These are phyloP conservation scores for Aspergillus pseudonomiae DNA, from an alignment of 2,329 filamentous ascomycete species.

Conservation along the genomic window DNA sequence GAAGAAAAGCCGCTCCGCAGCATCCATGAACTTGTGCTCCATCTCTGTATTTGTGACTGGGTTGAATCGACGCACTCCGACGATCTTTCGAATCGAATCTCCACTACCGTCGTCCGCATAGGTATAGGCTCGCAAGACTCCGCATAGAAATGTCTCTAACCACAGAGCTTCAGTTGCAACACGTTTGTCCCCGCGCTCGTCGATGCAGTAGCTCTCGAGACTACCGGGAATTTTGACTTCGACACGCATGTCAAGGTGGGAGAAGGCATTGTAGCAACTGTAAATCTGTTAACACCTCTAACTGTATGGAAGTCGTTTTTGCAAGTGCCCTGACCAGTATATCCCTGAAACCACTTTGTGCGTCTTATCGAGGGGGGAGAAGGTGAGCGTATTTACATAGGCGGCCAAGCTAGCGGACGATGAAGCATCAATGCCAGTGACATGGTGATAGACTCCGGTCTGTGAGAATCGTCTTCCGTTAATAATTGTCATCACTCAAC, in stretches of 20 bases:
- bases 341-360: slow-evolving; percentile 91
- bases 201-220: slow-evolving; percentile 95
- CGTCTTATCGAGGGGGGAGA: slow-evolving; percentile 79
- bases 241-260: slow-evolving; percentile 95
- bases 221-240: slow-evolving; percentile 96
- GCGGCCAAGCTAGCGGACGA: slow-evolving; percentile 95
- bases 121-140: slow-evolving; percentile 88
- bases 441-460: slow-evolving; percentile 96
- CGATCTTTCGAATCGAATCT: slow-evolving; percentile 93
- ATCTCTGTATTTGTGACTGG: slow-evolving; percentile 97
- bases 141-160: slow-evolving; percentile 97
- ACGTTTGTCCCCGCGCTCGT: slow-evolving; percentile 93
- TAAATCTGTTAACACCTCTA: slow-evolving; percentile 18
- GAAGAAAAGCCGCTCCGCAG: slow-evolving; percentile 94
- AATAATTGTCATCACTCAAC: background rate
- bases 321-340: slow-evolving; percentile 70
- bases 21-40: slow-evolving; percentile 92
- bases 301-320: background rate
- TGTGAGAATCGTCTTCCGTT: slow-evolving; percentile 42
- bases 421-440: slow-evolving; percentile 94
- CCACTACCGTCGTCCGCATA: slow-evolving; percentile 96
- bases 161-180: slow-evolving; percentile 92
- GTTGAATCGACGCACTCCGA: slow-evolving; percentile 96
- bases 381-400: slow-evolving; percentile 97
- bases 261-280: slow-evolving; percentile 98